These are phyloP conservation scores for Metschnikowia chrysomelidarum DNA, from an alignment of 805 yeast species.

Conservation along the genomic window DNA sequence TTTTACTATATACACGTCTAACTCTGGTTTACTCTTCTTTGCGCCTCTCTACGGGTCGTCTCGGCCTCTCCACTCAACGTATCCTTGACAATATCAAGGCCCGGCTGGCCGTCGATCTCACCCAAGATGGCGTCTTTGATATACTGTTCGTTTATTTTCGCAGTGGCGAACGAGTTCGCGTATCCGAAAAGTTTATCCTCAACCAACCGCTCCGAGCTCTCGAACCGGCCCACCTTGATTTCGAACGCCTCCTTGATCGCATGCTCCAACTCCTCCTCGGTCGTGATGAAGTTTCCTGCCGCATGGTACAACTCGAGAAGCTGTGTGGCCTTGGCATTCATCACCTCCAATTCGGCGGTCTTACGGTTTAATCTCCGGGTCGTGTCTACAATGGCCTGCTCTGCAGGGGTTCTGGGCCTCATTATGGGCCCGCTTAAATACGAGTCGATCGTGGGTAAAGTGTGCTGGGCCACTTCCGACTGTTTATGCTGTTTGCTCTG, in stretches of 20 bases:
- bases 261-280: constrained; percentile 60
- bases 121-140: constrained; percentile 39
- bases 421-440: constrained; percentile 67
- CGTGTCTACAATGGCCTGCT: constrained; percentile 50
- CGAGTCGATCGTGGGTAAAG: constrained; percentile 77
- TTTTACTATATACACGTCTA: constrained; percentile 15
- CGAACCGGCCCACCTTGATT: constrained; percentile 34
- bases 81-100: constrained; percentile 37
- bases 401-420: constrained; percentile 71
- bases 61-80: constrained; percentile 41
- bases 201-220: constrained; percentile 30
- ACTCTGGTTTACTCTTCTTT: constrained; percentile 27
- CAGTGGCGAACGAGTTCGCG: constrained; percentile 27
- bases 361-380: constrained; percentile 70
- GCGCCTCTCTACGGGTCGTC: constrained; percentile 36
- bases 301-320: constrained; percentile 72
- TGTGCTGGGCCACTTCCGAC: constrained; percentile 56
- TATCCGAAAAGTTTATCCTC: constrained; percentile 36
- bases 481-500: constrained; percentile 35
- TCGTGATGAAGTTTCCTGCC: constrained; percentile 65
- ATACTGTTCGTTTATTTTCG: constrained; percentile 30
- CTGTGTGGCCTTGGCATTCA: constrained; percentile 52
- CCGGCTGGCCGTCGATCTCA: constrained; percentile 42
- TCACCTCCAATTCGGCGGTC: constrained; percentile 48
- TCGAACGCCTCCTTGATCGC: constrained; percentile 60